phyloP scores from a whole-genome alignment of 805 yeast species.

The Metschnikowia corniflorae region DNA sequence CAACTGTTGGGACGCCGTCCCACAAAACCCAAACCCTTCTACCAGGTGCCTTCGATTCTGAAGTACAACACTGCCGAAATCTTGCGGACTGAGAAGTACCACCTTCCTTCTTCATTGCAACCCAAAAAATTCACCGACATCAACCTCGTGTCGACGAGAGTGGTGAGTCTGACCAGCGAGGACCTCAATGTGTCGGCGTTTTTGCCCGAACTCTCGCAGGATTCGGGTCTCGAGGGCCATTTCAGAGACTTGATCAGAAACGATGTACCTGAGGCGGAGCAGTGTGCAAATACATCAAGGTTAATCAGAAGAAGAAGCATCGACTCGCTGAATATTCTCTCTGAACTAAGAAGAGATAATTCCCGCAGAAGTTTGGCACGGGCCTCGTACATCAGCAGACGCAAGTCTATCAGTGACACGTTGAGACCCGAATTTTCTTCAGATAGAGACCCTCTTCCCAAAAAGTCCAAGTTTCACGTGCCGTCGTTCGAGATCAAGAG shows the following conservation, averaged over 20 bases:
- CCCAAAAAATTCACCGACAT: conserved; percentile 37
- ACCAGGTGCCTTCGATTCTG: conserved; percentile 16
- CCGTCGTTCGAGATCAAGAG: conserved; percentile 43
- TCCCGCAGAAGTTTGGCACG: neutral
- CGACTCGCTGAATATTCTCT: conserved; percentile 29
- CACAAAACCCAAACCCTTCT: conserved; percentile 6
- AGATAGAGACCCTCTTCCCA: neutral
- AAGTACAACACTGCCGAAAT: conserved; percentile 15
- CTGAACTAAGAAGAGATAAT: conserved; percentile 13
- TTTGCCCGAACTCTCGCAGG: conserved; percentile 46
- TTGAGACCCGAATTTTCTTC: conserved; percentile 9
- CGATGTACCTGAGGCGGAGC: no score
- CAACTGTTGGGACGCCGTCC: conserved; percentile 24
- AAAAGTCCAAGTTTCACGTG: conserved; percentile 33
- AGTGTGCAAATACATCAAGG: no score
- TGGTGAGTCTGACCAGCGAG: conserved; percentile 41
- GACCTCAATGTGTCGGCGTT: conserved; percentile 40
- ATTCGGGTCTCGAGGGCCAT: conserved; percentile 47
- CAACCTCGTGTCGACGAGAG: conserved; percentile 39
- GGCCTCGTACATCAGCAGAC: neutral
- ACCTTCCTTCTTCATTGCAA: conserved; percentile 27
- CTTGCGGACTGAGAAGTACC: conserved; percentile 12
- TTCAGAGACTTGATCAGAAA: conserved; percentile 29
- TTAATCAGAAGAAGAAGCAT: conserved; percentile 21
- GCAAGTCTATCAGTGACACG: conserved; percentile 2